Conservation (phyloP, 768 basidiomycete species). For the Lentinula raphanica region DNA sequence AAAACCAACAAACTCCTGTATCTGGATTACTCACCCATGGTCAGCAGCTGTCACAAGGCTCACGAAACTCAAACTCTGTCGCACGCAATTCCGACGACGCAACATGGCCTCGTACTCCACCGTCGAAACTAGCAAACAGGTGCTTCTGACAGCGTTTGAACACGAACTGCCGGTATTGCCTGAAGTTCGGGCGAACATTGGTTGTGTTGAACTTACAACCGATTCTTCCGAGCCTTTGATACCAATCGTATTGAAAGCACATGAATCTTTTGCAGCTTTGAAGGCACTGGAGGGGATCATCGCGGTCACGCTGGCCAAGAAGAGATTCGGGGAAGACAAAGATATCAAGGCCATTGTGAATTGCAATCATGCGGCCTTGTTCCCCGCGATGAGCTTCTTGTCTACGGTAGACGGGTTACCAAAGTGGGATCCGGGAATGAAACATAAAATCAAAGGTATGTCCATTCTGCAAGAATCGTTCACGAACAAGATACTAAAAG, state of each 20-base stretch:
- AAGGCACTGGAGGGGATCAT: conserved; percentile 3
- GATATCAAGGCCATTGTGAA: not conserved
- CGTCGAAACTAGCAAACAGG: not conserved
- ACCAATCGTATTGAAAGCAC: not conserved
- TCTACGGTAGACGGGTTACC: conserved; percentile 1
- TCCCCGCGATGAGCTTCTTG: conserved; percentile 3
- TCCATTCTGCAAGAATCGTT: not conserved
- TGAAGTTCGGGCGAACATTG: not conserved
- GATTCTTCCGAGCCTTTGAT: conserved; percentile 2
- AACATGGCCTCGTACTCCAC: not conserved
- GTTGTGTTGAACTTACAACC: not conserved
- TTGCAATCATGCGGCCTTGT: conserved; percentile 2
- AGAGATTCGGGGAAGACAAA: not conserved
- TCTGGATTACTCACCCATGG: not conserved
- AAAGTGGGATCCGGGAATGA: conserved; percentile 6
- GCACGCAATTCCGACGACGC: not conserved
- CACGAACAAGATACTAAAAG: not conserved
- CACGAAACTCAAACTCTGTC: not conserved
- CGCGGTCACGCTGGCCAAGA: not conserved
- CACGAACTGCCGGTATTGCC: not conserved
- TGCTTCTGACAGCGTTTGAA: not conserved
- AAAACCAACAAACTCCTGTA: not conserved
- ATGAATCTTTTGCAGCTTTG: conserved; percentile 6
- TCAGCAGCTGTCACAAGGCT: not conserved
- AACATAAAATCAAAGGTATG: not conserved